phyloP scores from a whole-genome alignment of 805 yeast genomes.

The Cephaloascus albidus region DNA sequence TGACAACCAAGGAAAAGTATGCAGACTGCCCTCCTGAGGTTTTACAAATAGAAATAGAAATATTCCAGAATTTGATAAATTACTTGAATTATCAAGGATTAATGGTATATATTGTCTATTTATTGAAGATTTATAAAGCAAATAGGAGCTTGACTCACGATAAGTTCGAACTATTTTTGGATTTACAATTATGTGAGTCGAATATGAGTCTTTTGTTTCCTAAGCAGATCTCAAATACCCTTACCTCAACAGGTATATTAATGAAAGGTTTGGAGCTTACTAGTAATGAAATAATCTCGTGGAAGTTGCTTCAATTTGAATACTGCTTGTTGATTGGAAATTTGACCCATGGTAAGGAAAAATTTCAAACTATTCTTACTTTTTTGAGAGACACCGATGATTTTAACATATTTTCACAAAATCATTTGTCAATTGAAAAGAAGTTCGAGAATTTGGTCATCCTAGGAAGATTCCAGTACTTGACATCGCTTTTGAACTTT shows the following conservation, averaged over 20 bases:
- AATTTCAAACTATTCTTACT: constrained; percentile 12
- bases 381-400: constrained; percentile 17
- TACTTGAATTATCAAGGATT: constrained; percentile 18
- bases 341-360: constrained; percentile 10
- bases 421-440: constrained; percentile 6
- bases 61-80: constrained; percentile 12
- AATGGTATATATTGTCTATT: constrained; percentile 11
- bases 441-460: constrained; percentile 17
- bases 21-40: constrained; percentile 2
- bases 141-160: constrained; percentile 2
- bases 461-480: constrained; percentile 24
- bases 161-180: neutral
- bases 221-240: constrained; percentile 1
- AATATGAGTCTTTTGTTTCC: constrained; percentile 4
- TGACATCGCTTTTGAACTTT: constrained; percentile 15
- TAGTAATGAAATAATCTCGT: constrained; percentile 9
- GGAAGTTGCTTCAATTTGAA: constrained; percentile 21
- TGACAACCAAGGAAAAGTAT: constrained; percentile 1
- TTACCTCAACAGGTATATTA: constrained; percentile 1
- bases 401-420: constrained; percentile 12
- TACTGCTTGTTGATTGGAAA: constrained; percentile 12
- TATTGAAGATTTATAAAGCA: constrained; percentile 12
- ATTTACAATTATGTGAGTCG: constrained; percentile 1
- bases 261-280: constrained; percentile 2
- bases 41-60: constrained; percentile 16